phyloP scores from a whole-genome alignment of 2,329 filamentous ascomycete genomes.

The Epichloe uncinata region DNA sequence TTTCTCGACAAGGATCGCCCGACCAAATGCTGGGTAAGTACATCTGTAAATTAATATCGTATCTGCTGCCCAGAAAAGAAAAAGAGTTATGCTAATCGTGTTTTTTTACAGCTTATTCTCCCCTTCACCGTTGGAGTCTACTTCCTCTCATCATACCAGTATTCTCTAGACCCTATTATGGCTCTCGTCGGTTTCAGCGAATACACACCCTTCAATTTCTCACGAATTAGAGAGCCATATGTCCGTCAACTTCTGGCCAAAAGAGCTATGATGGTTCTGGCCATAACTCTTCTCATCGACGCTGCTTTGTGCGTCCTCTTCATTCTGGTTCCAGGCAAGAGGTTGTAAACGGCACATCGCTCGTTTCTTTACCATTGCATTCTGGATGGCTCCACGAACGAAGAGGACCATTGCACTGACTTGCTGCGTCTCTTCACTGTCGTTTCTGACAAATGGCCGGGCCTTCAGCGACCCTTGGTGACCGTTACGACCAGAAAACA shows the following conservation, averaged over 20 bases:
- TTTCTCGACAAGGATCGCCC: constrained; percentile 66
- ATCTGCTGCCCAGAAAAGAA: constrained; percentile 4
- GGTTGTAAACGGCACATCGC: constrained; percentile 37
- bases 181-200: constrained; percentile 85
- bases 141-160: constrained; percentile 81
- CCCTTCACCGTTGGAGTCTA: constrained; percentile 90
- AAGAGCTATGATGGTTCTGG: constrained; percentile 68
- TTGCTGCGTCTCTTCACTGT: constrained; percentile 2
- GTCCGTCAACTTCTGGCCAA: constrained; percentile 75
- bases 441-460: constrained; percentile 3
- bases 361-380: background rate
- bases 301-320: constrained; percentile 79
- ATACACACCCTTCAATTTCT: constrained; percentile 91
- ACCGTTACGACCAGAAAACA: constrained; percentile 4
- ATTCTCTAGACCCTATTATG: constrained; percentile 84
- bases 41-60: background rate
- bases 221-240: constrained; percentile 77
- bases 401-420: background rate
- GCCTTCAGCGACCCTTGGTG: constrained; percentile 1
- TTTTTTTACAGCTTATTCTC: constrained; percentile 48
- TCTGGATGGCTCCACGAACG: background rate
- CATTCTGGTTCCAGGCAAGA: constrained; percentile 85
- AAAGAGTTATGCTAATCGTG: constrained; percentile 8
- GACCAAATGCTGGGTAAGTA: constrained; percentile 72
- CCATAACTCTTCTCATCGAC: constrained; percentile 62